A percentile compares a stretch with the other conserved stretches of the same genome.
Conservation (phyloP, 768 basidiomycete genomes). For the Trametes villosa region DNA sequence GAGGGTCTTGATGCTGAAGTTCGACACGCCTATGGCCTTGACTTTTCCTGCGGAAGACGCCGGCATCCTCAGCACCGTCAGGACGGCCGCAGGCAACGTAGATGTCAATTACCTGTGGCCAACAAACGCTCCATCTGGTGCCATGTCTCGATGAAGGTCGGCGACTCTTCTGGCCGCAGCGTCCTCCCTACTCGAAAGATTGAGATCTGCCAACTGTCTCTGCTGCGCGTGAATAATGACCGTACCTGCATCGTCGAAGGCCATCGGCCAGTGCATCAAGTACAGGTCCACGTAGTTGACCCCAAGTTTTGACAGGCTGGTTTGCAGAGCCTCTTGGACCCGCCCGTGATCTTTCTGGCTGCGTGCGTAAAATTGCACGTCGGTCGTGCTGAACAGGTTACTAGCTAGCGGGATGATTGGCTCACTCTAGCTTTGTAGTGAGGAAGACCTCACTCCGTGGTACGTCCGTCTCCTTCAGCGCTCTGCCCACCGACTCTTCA, state of each 20-base stretch:
- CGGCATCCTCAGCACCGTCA: not conserved
- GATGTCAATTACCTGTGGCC: slow-evolving; percentile 27
- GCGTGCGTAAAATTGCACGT: slow-evolving; percentile 34
- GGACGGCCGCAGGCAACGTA: not conserved
- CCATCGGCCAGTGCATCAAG: slow-evolving; percentile 45
- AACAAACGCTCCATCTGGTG: slow-evolving; percentile 41
- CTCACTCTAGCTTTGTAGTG: slow-evolving; percentile 52
- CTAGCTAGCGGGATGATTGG: not conserved
- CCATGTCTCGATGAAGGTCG: slow-evolving; percentile 41
- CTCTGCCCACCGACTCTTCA: slow-evolving; percentile 50
- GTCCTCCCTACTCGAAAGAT: not conserved
- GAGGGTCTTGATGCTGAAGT: slow-evolving; percentile 47
- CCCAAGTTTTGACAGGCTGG: slow-evolving; percentile 34
- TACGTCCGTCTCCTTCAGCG: slow-evolving; percentile 49
- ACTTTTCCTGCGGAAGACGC: slow-evolving; percentile 34
- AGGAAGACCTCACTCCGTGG: slow-evolving; percentile 51
- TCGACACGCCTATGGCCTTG: slow-evolving; percentile 45
- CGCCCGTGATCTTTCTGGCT: slow-evolving; percentile 36
- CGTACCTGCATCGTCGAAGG: slow-evolving; percentile 7
- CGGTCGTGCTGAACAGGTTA: not conserved
- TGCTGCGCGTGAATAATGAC: not conserved
- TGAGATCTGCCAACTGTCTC: not conserved
- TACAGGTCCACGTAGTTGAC: slow-evolving; percentile 47
- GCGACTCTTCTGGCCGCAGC: slow-evolving; percentile 29
- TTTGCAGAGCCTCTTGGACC: slow-evolving; percentile 37